phyloP scores from a whole-genome alignment of 495 filamentous ascomycete genomes.

The Jackrogersella minutella region DNA sequence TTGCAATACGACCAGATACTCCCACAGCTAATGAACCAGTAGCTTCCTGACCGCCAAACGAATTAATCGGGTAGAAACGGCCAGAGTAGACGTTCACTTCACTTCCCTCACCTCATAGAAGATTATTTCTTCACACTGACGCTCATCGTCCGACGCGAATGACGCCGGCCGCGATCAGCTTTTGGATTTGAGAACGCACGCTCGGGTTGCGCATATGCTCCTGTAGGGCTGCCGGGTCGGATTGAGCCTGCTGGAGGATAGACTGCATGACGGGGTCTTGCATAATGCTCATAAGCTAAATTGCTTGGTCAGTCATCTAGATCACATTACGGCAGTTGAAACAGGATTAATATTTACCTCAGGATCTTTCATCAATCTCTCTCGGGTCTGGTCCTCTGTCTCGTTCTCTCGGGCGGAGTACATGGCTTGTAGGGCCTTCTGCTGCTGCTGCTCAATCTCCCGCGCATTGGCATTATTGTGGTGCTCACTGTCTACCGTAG shows the following conservation, averaged over 20 bases:
- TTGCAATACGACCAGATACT: constrained; percentile 3
- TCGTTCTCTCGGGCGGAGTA: constrained; percentile 89
- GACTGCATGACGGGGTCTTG: constrained; percentile 97
- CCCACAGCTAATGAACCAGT: neutral
- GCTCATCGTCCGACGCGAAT: constrained; percentile 75
- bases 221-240: constrained; percentile 86
- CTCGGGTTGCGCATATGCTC: constrained; percentile 95
- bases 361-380: constrained; percentile 89
- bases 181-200: constrained; percentile 87
- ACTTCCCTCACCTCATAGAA: neutral
- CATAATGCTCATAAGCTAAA: constrained; percentile 86
- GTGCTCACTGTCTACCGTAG: constrained; percentile 71
- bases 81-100: neutral
- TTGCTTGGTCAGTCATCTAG: constrained; percentile 44
- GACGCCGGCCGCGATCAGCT: constrained; percentile 89
- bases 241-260: constrained; percentile 95
- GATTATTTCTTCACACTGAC: neutral
- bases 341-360: constrained; percentile 69
- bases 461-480: constrained; percentile 74
- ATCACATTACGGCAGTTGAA: neutral
- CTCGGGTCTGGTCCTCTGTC: constrained; percentile 95
- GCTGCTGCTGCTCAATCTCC: constrained; percentile 93
- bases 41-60: neutral
- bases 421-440: constrained; percentile 93
- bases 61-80: neutral